Percentiles rank a stretch among this genome's conserved stretches.
Conservation (phyloP, 2,329 filamentous ascomycete genomes). For the Proliferodiscus dingleyae region DNA sequence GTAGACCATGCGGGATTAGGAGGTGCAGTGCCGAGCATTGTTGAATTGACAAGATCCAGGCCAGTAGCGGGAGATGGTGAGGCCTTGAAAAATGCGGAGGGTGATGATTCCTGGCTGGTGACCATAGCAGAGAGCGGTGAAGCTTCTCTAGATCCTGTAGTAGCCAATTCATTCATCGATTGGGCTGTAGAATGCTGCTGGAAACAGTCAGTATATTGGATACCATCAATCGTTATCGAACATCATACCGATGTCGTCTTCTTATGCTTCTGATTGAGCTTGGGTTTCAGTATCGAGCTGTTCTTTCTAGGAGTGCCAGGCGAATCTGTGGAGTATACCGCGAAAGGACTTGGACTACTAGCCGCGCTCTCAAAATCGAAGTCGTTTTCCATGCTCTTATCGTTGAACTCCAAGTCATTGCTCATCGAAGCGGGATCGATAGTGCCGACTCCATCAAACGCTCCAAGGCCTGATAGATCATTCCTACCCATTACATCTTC, state of each 20-base stretch:
- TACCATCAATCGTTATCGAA: background rate
- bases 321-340: slow-evolving; percentile 33
- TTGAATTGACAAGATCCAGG: slow-evolving; percentile 36
- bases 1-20: slow-evolving; percentile 34
- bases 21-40: slow-evolving; percentile 24
- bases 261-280: slow-evolving; percentile 30
- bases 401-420: slow-evolving; percentile 35
- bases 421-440: slow-evolving; percentile 35
- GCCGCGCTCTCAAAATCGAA: slow-evolving; percentile 57
- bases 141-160: slow-evolving; percentile 45
- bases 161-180: slow-evolving; percentile 45
- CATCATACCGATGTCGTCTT: slow-evolving; percentile 41
- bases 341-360: slow-evolving; percentile 47
- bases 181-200: slow-evolving; percentile 49
- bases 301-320: slow-evolving; percentile 29
- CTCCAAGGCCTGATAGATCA: slow-evolving; percentile 36
- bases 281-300: slow-evolving; percentile 23
- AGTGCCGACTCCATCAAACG: slow-evolving; percentile 33
- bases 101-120: slow-evolving; percentile 49
- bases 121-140: slow-evolving; percentile 50
- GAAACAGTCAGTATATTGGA: slow-evolving; percentile 25
- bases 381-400: slow-evolving; percentile 43
- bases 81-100: slow-evolving; percentile 42
- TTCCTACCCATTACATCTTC: slow-evolving; percentile 34
- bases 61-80: slow-evolving; percentile 43